Base-by-base conservation (phyloP, 78 protist species). In the Bodo saltans region DNA sequence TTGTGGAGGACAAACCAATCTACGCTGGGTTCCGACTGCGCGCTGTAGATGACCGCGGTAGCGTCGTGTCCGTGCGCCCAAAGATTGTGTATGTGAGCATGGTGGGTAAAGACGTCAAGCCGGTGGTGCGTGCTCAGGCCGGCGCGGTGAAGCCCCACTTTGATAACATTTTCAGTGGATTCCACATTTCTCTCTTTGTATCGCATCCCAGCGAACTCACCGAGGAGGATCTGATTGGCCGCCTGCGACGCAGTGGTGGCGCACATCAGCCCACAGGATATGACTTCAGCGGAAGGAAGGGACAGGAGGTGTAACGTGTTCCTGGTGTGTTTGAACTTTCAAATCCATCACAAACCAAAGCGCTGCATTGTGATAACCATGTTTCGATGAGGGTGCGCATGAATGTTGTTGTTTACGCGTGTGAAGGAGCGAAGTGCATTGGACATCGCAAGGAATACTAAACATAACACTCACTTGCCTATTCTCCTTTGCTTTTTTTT, bases 41-140 rank as follows among this genome's bases (percentile, higher is more conserved):
- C 25, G 81, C 81, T 11, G 34, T 76, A 3, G 81, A 76, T 12
- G 81, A 76, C 81, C 12, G 81, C 21, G 81, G 81, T 3, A 67
- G 35, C 25, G 35, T 76, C 11, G 27, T 42, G 69, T 76, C 81
- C 81, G 69, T 76, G 39, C 67, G 81, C 37, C 17, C 81, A 30
- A 83, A 83, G 70, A 74, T 79, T 68, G 34, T 83, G 70, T 35
- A 42, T 53, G 38, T 83, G 17, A 23, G 73, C 11, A 74, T 12
- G 72, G 42, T 79, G 11, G 87, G 87, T 21, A 38, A 38, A 32
- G 68, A 76, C 21, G 74, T 76, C 21, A 73, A 73, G 75, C 87
- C 87, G 28, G 8, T 83, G 83, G 42, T 2, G 38, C 67, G 87
- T 67, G 87, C 87, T 1, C 12, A 73, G 37, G 83, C 68, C 38